Evolutionary conservation across 2,329 filamentous ascomycete species (phyloP).

Genomic region (Penicillium sp.): DNA sequence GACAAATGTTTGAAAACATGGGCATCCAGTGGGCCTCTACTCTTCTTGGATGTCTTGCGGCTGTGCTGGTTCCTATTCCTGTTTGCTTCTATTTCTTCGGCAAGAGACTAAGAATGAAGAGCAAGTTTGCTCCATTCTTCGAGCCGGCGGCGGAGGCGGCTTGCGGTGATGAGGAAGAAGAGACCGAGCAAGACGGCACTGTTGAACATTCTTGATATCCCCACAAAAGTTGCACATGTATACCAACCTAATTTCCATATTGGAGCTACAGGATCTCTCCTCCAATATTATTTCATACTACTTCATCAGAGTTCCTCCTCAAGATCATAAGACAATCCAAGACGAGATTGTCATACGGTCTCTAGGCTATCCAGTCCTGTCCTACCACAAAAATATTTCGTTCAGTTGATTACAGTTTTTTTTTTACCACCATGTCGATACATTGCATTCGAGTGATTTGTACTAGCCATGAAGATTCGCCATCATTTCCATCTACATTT

Average conservation of each 20-base stretch:
- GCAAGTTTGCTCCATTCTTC: slow-evolving; percentile 37
- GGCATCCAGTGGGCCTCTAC: slow-evolving; percentile 38
- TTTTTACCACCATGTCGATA: too few relatives aligned
- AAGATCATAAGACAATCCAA: neutral
- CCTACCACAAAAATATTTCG: neutral
- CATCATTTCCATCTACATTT: too few relatives aligned
- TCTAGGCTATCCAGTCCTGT: neutral
- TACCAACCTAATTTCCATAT: neutral
- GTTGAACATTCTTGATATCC: neutral
- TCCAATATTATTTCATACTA: neutral
- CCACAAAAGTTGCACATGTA: neutral
- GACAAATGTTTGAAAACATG: slow-evolving; percentile 53
- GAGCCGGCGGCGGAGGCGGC: slow-evolving; percentile 49
- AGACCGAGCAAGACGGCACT: slow-evolving; percentile 1
- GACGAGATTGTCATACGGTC: neutral
- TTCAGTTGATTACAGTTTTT: too few relatives aligned
- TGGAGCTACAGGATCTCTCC: neutral
- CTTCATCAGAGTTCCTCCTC: neutral
- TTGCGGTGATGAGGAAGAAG: slow-evolving; percentile 28
- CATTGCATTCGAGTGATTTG: too few relatives aligned
- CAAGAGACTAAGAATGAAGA: slow-evolving; percentile 22
- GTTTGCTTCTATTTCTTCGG: slow-evolving; percentile 38
- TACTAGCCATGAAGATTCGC: too few relatives aligned
- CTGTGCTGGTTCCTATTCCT: slow-evolving; percentile 39
- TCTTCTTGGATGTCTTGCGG: slow-evolving; percentile 38